These are phyloP conservation scores for Yarrowia osloensis DNA, from an alignment of 805 yeast genomes.

Conservation along the genomic window DNA sequence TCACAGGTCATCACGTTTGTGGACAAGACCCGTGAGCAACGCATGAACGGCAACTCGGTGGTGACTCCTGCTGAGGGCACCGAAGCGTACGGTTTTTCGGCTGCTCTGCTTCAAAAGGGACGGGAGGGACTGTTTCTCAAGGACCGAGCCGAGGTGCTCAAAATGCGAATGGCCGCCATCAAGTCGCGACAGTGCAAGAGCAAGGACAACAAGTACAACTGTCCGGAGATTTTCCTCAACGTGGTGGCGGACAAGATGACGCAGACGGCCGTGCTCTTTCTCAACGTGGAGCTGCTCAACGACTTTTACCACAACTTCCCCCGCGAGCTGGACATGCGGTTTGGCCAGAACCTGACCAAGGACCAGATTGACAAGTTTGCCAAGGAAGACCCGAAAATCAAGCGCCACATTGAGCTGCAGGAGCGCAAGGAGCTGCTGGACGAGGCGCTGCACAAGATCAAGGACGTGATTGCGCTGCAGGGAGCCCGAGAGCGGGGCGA, in stretches of 20 bases:
- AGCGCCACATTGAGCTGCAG: conserved; percentile 88
- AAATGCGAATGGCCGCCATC: conserved; percentile 74
- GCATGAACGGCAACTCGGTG: conserved; percentile 31
- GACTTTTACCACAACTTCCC: conserved; percentile 97
- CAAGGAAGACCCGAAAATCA: conserved; percentile 88
- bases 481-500: conserved; percentile 37
- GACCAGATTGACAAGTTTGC: conserved; percentile 89
- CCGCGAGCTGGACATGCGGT: conserved; percentile 78
- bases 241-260: conserved; percentile 91
- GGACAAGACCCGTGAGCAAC: conserved; percentile 38
- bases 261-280: conserved; percentile 86
- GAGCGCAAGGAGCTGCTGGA: conserved; percentile 88
- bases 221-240: conserved; percentile 93
- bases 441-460: conserved; percentile 80
- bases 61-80: conserved; percentile 46
- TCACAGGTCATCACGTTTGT: conserved; percentile 76
- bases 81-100: conserved; percentile 84
- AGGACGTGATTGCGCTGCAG: conserved; percentile 73
- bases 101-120: conserved; percentile 73
- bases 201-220: conserved; percentile 79
- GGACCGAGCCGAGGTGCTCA: conserved; percentile 68
- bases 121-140: conserved; percentile 76
- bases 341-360: conserved; percentile 61
- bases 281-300: conserved; percentile 89
- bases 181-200: conserved; percentile 73